Percentiles rank a stretch among this genome's conserved stretches.
phyloP scores from a whole-genome alignment of 768 basidiomycete genomes.

The Rubroboletus satanas region DNA sequence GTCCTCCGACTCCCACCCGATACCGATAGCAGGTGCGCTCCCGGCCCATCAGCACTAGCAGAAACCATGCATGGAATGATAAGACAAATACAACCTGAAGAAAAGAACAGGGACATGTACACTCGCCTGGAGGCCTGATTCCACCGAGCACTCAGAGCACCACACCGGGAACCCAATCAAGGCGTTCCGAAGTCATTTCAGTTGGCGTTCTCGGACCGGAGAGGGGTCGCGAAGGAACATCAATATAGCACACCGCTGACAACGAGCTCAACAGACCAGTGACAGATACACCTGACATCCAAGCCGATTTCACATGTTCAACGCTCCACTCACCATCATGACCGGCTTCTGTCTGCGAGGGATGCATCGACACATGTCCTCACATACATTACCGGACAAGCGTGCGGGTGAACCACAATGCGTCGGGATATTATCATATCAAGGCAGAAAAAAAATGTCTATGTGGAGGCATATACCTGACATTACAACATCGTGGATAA shows the following conservation, averaged over 20 bases:
- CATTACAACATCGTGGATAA: constrained; percentile 23
- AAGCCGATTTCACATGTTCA: neutral
- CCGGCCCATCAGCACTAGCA: neutral
- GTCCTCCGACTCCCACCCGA: neutral
- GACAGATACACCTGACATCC: too few species aligned
- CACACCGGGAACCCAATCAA: too few species aligned
- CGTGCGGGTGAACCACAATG: neutral
- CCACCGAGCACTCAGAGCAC: neutral
- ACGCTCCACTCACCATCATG: neutral
- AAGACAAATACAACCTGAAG: too few species aligned
- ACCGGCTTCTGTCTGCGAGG: neutral
- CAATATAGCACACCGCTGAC: neutral
- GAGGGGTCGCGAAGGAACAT: neutral
- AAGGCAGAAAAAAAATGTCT: constrained; percentile 13
- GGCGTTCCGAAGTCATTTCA: neutral
- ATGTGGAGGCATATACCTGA: constrained; percentile 19
- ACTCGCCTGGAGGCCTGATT: neutral
- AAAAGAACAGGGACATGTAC: too few species aligned
- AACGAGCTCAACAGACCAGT: neutral
- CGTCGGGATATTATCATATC: constrained; percentile 6
- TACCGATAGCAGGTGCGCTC: neutral
- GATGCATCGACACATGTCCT: neutral
- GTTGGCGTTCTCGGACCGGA: neutral
- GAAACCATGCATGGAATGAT: neutral
- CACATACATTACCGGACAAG: neutral